A percentile compares a stretch with the other conserved stretches of the same genome.
Conservation (phyloP, 495 filamentous ascomycete genomes). For the Penicillium roqueforti region DNA sequence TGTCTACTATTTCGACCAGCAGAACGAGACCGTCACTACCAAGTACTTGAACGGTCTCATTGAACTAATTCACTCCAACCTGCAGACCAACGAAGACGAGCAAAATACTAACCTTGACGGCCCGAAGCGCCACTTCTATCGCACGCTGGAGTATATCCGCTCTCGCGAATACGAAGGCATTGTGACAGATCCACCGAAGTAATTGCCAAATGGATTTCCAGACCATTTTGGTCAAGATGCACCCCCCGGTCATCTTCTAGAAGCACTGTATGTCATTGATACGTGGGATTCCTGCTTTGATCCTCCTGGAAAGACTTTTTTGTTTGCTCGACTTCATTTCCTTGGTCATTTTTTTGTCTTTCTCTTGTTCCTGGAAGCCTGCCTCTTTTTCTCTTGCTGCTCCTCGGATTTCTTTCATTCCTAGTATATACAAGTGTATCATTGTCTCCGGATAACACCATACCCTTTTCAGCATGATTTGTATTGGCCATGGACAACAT, state of each 20-base stretch:
- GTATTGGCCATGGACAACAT: background rate
- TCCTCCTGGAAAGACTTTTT: slow-evolving; percentile 2
- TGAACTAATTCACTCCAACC: slow-evolving; percentile 94
- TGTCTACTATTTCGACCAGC: slow-evolving; percentile 98
- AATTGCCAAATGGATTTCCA: slow-evolving; percentile 2
- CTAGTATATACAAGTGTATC: slow-evolving; percentile 37
- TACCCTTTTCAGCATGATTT: slow-evolving; percentile 22
- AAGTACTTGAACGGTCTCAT: slow-evolving; percentile 98
- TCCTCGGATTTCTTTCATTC: slow-evolving; percentile 10
- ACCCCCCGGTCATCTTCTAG: background rate
- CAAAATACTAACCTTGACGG: slow-evolving; percentile 73
- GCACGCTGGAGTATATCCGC: slow-evolving; percentile 88
- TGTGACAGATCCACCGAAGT: slow-evolving; percentile 61
- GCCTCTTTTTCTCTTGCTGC: slow-evolving; percentile 8
- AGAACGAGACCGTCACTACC: slow-evolving; percentile 96
- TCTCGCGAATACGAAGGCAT: slow-evolving; percentile 91
- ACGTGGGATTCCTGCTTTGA: slow-evolving; percentile 11
- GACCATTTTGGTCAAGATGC: background rate
- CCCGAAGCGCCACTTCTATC: slow-evolving; percentile 86
- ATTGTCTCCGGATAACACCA: slow-evolving; percentile 26
- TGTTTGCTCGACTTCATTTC: slow-evolving; percentile 11
- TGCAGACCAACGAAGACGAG: slow-evolving; percentile 69
- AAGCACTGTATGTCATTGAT: slow-evolving; percentile 1
- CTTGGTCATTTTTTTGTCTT: slow-evolving; percentile 11
- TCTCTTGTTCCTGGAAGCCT: slow-evolving; percentile 21